These are phyloP conservation scores for Rhodotorula sp. DNA, from an alignment of 1,284 basidiomycete genomes.

Conservation along the genomic window DNA sequence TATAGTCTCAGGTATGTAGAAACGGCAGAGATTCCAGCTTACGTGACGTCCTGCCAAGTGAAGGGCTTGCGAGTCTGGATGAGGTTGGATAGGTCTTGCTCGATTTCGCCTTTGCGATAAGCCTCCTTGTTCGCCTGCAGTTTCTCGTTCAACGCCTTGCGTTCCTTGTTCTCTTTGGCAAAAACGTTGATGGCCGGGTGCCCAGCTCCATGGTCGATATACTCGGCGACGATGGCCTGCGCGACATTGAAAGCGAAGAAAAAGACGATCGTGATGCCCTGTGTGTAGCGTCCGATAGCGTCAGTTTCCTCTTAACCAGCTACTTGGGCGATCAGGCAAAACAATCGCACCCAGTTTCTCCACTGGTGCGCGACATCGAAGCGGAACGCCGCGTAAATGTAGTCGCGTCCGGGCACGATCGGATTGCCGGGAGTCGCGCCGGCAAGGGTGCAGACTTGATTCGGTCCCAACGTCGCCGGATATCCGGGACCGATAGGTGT, in stretches of 20 bases:
- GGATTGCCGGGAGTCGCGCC: constrained; percentile 45
- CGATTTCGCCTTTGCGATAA: constrained; percentile 39
- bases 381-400: constrained; percentile 59
- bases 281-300: neutral
- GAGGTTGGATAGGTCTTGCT: constrained; percentile 41
- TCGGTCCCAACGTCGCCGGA: constrained; percentile 50
- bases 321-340: neutral
- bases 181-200: constrained; percentile 47
- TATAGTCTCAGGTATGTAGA: neutral
- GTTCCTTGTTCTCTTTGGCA: constrained; percentile 45
- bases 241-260: constrained; percentile 47
- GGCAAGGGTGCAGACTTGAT: constrained; percentile 44
- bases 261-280: constrained; percentile 53
- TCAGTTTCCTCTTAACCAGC: neutral
- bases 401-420: constrained; percentile 53
- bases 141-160: constrained; percentile 42
- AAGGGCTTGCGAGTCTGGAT: constrained; percentile 47
- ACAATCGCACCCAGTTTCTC: constrained; percentile 57
- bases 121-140: constrained; percentile 39
- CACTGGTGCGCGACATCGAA: constrained; percentile 67
- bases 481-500: constrained; percentile 57
- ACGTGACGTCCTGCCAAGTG: constrained; percentile 48
- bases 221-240: constrained; percentile 31
- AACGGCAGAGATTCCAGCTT: neutral
- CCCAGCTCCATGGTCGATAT: constrained; percentile 42